Base-by-base conservation (phyloP, 2,329 filamentous ascomycete species). In the Fusarium robinianum region DNA sequence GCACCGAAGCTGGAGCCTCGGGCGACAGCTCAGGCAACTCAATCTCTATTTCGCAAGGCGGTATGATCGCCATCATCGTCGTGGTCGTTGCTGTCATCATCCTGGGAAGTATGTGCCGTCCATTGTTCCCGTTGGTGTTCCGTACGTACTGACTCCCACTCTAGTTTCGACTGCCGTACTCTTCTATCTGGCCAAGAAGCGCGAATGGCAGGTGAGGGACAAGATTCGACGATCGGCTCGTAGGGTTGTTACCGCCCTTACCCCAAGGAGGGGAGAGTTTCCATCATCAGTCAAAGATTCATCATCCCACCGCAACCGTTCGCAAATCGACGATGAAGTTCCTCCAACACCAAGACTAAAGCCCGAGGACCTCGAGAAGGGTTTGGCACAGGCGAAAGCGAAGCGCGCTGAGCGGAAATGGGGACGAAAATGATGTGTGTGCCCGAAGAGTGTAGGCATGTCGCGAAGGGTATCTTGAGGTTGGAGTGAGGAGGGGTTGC, bases 181-280 rank as follows among this genome's bases (percentile, higher is more conserved):
- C 18, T 95, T 87, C 72, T 89, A 85, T 66, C 66, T 92, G 24
- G 87, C 89, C 41, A 94, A 94, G 75, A 90, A 89, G 72, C 81
- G 84, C 32, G 87, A 91, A 67, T 94, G 89, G 89, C 87, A 84
- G 55, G 74, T 94, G 55, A 81, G 84, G 46, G 81, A 88, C 63
- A 86, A 77, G 19, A 75, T 95, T 44, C 79, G 84, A 41, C 81
- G 80, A 53, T 90, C 87, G 2, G 81, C 82, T 21, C 76, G 75
- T 50, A 81, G 74, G 60, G 80, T 85, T 18, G 79, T 78, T 29
- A 78, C 75, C 4, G 82, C 76, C 5, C 72, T 85, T 41, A 85
- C 82, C n/a, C 82, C 82, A 5, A 72, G 81, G 33, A 74, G 81
- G 43, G 68, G 74, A 42, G 80, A 83, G 55, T 85, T 85, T 48